These are phyloP conservation scores for Gracilaria vermiculophylla DNA, from an alignment of 23 red algal species.

Conservation along the genomic window DNA sequence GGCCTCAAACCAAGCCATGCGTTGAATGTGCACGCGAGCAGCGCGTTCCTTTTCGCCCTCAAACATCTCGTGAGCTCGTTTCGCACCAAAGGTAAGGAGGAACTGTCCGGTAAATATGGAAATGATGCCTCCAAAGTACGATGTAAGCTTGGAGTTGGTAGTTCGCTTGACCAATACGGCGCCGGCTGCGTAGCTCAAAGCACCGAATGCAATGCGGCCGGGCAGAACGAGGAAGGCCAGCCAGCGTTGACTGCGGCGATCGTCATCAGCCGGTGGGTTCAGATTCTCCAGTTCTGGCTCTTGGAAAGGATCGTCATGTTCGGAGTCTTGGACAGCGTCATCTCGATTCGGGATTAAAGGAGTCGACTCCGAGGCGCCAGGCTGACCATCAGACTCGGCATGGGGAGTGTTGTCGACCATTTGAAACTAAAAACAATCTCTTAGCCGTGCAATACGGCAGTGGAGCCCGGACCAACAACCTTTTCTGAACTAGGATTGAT, in stretches of 20 bases:
- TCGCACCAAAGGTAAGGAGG: not conserved
- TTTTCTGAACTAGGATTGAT: too few species aligned
- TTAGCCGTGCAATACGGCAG: too few species aligned
- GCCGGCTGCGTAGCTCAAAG: conserved; percentile 26
- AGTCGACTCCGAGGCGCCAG: not conserved
- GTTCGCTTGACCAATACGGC: not conserved
- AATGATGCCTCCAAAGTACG: not conserved
- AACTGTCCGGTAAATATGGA: conserved; percentile 22
- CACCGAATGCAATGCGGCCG: conserved; percentile 52
- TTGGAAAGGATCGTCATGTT: too few species aligned
- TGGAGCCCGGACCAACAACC: too few species aligned
- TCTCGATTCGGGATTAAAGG: not conserved
- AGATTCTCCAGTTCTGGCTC: not conserved
- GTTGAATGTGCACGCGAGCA: not conserved
- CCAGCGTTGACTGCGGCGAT: conserved; percentile 10
- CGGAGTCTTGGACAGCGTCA: not conserved
- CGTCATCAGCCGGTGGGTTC: not conserved
- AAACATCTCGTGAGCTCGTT: not conserved
- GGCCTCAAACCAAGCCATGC: conserved; percentile 59
- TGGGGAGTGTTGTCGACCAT: too few species aligned
- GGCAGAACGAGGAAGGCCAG: conserved; percentile 40
- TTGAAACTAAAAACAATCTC: too few species aligned
- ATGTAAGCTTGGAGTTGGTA: not conserved
- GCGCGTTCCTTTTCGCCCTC: not conserved
- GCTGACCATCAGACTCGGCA: too few species aligned